Conservation (phyloP, 75 land plant species). For the Adiantum capillusveneris region DNA sequence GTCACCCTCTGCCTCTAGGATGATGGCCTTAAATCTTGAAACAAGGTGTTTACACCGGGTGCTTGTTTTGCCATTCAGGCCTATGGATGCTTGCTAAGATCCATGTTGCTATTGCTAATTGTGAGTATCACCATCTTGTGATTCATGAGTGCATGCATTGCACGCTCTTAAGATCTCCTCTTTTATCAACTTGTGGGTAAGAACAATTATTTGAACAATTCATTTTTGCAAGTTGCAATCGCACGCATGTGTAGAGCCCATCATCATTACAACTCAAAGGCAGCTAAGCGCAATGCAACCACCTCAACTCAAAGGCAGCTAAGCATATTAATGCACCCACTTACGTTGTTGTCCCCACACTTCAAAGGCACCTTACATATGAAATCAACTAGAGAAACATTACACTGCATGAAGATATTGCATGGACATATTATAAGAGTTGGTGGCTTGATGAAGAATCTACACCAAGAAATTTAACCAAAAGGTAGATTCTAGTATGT, state of each 20-base stretch:
- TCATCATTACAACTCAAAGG: slow-evolving; percentile 25
- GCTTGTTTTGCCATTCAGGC: neutral
- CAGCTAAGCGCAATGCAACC: slow-evolving; percentile 32
- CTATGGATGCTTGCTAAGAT: slow-evolving; percentile 31
- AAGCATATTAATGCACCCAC: slow-evolving; percentile 29
- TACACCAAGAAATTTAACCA: slow-evolving; percentile 23
- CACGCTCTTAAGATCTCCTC: neutral
- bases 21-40: neutral
- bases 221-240: slow-evolving; percentile 19
- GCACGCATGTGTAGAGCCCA: slow-evolving; percentile 24
- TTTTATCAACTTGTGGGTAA: neutral
- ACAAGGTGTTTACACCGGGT: slow-evolving; percentile 25
- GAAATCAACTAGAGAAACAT: slow-evolving; percentile 19
- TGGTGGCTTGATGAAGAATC: slow-evolving; percentile 34
- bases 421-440: slow-evolving; percentile 21
- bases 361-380: slow-evolving; percentile 8
- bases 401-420: slow-evolving; percentile 25
- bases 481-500: slow-evolving; percentile 6
- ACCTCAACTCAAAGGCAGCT: slow-evolving; percentile 15
- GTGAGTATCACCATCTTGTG: slow-evolving; percentile 27
- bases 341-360: too few species aligned
- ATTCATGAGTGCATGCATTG: slow-evolving; percentile 14
- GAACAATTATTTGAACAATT: neutral
- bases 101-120: slow-evolving; percentile 21
- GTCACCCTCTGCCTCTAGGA: slow-evolving; percentile 15